phyloP scores from a whole-genome alignment of 1,139 yeast species.

The Chernovozyma aurita region DNA sequence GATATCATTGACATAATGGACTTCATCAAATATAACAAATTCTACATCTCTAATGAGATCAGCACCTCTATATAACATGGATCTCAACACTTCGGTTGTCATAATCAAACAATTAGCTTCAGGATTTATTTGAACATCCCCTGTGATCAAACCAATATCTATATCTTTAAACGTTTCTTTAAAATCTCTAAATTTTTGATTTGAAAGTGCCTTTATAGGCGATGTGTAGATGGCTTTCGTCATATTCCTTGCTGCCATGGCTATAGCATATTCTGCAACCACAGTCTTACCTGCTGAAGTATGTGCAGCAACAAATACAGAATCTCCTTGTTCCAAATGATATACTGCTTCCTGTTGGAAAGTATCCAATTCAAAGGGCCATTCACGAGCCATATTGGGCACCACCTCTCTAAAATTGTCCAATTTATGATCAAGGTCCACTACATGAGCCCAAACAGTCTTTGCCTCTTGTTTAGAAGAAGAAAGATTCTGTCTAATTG shows the following conservation, averaged over 20 bases:
- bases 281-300: conserved; percentile 94
- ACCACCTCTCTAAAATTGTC: conserved; percentile 83
- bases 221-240: conserved; percentile 91
- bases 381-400: conserved; percentile 87
- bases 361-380: conserved; percentile 92
- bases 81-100: conserved; percentile 95
- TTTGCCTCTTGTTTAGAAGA: conserved; percentile 32
- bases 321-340: conserved; percentile 93
- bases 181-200: conserved; percentile 91
- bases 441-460: conserved; percentile 92
- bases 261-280: conserved; percentile 91
- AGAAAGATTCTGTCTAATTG: conserved; percentile 20
- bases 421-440: conserved; percentile 77
- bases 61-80: conserved; percentile 95
- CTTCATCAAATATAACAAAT: conserved; percentile 95
- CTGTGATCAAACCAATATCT: conserved; percentile 94
- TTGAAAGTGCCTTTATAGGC: conserved; percentile 87
- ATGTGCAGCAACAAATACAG: conserved; percentile 98
- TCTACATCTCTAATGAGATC: conserved; percentile 95
- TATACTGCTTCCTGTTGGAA: conserved; percentile 97
- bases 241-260: conserved; percentile 86
- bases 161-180: conserved; percentile 72
- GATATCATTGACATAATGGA: conserved; percentile 93
- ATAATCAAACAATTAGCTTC: conserved; percentile 94
- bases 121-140: conserved; percentile 96